phyloP scores from a whole-genome alignment of 768 basidiomycete species.

The Cubamyces sp. region DNA sequence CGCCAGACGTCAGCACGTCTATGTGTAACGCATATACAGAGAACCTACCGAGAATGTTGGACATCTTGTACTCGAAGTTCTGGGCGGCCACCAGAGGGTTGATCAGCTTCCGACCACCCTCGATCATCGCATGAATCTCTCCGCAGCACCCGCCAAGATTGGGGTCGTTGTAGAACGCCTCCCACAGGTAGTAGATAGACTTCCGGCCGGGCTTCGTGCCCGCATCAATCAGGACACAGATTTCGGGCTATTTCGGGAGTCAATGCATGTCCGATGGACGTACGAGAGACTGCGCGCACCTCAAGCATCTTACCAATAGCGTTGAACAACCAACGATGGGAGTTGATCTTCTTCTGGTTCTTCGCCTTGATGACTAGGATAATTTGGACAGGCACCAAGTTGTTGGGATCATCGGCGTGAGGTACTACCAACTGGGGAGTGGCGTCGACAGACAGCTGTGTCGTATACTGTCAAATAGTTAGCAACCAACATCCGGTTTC shows the following conservation, averaged over 20 bases:
- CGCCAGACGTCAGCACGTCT: background rate
- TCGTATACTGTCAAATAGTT: conserved; percentile 76
- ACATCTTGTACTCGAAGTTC: conserved; percentile 99
- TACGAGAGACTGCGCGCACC: conserved; percentile 42
- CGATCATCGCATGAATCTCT: conserved; percentile 96
- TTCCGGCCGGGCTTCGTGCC: conserved; percentile 97
- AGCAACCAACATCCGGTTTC: background rate
- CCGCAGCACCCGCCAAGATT: conserved; percentile 89
- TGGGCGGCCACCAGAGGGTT: conserved; percentile 95
- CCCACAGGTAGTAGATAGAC: conserved; percentile 95
- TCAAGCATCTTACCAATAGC: conserved; percentile 84
- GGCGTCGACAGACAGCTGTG: conserved; percentile 91
- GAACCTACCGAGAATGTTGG: conserved; percentile 81
- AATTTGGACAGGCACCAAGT: conserved; percentile 90
- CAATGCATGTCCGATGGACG: background rate
- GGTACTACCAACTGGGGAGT: conserved; percentile 91
- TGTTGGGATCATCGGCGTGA: conserved; percentile 86
- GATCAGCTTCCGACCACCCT: conserved; percentile 87
- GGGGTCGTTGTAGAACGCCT: conserved; percentile 82
- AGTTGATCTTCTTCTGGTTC: conserved; percentile 96
- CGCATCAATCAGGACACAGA: conserved; percentile 91
- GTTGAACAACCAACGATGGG: conserved; percentile 96
- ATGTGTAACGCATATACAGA: background rate
- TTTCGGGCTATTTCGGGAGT: conserved; percentile 66
- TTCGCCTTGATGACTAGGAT: conserved; percentile 91